These are phyloP conservation scores for Cryptococcus hybrid DNA, from an alignment of 1,284 basidiomycete genomes.

Conservation along the genomic window DNA sequence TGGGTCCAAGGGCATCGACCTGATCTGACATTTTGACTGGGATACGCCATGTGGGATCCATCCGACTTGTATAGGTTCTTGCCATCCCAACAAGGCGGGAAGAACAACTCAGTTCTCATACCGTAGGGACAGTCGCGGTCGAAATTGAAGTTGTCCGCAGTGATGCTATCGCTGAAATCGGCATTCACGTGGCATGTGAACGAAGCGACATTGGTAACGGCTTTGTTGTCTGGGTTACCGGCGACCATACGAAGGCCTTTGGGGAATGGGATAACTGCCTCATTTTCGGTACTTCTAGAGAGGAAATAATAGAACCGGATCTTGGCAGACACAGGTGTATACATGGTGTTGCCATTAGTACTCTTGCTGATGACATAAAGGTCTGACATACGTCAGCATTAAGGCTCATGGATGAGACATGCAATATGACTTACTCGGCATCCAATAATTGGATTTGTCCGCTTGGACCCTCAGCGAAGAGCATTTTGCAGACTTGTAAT, in stretches of 20 bases:
- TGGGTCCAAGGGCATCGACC: constrained; percentile 36
- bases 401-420: neutral
- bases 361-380: constrained; percentile 11
- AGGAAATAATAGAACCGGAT: constrained; percentile 22
- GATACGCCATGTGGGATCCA: constrained; percentile 34
- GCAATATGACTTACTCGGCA: constrained; percentile 19
- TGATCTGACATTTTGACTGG: constrained; percentile 14
- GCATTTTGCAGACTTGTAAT: constrained; percentile 24
- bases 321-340: constrained; percentile 12
- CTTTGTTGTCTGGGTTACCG: constrained; percentile 32
- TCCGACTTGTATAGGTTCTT: constrained; percentile 31
- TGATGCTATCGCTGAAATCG: constrained; percentile 13
- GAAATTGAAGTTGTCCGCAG: constrained; percentile 36
- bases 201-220: constrained; percentile 15
- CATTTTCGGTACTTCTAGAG: constrained; percentile 14
- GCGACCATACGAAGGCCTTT: constrained; percentile 33
- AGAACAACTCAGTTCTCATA: constrained; percentile 31
- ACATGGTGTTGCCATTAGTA: neutral
- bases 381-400: neutral
- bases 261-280: constrained; percentile 27
- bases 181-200: constrained; percentile 25
- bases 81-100: constrained; percentile 43
- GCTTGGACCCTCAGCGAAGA: constrained; percentile 23
- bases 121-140: constrained; percentile 28
- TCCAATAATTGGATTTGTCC: constrained; percentile 44